Evolutionary conservation across 352 stramenopile species (phyloP).

Genomic region (Globisporangium carolinianum): DNA sequence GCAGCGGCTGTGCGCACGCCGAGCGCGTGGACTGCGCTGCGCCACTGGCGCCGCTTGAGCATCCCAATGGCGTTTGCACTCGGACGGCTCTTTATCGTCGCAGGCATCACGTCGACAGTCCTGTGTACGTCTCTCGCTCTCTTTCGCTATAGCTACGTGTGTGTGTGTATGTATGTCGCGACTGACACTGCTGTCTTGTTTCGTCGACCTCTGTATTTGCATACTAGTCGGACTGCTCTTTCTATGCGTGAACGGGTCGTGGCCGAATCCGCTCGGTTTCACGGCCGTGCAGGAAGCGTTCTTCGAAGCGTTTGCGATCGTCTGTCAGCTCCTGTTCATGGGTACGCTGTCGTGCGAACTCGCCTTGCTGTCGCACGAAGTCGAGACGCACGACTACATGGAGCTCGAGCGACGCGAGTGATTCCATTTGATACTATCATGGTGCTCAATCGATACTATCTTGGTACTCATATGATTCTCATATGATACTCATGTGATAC

Average conservation of each 20-base stretch:
- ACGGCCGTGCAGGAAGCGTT: slow-evolving; percentile 77
- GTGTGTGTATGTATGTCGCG: no score
- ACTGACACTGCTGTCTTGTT: neutral
- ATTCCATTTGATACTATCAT: neutral
- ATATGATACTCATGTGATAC: neutral
- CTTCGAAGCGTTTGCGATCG: slow-evolving; percentile 76
- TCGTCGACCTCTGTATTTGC: neutral
- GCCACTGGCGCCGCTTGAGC: slow-evolving; percentile 47
- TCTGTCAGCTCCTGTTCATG: slow-evolving; percentile 87
- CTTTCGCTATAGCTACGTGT: no score
- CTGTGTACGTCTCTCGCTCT: slow-evolving; percentile 38
- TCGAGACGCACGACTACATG: slow-evolving; percentile 58
- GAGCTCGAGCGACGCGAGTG: slow-evolving; percentile 53
- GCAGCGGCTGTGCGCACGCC: neutral
- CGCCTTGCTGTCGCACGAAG: slow-evolving; percentile 40
- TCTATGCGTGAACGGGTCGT: slow-evolving; percentile 74
- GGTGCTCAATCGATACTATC: no score
- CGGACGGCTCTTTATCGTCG: slow-evolving; percentile 35
- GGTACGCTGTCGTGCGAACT: slow-evolving; percentile 76
- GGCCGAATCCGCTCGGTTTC: slow-evolving; percentile 72
- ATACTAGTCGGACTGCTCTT: slow-evolving; percentile 63
- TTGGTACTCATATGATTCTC: neutral
- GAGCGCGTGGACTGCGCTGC: slow-evolving; percentile 27
- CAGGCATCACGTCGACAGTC: slow-evolving; percentile 46
- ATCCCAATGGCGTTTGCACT: slow-evolving; percentile 42